phyloP scores from a whole-genome alignment of 2,329 filamentous ascomycete genomes.

The Fusarium humuli region DNA sequence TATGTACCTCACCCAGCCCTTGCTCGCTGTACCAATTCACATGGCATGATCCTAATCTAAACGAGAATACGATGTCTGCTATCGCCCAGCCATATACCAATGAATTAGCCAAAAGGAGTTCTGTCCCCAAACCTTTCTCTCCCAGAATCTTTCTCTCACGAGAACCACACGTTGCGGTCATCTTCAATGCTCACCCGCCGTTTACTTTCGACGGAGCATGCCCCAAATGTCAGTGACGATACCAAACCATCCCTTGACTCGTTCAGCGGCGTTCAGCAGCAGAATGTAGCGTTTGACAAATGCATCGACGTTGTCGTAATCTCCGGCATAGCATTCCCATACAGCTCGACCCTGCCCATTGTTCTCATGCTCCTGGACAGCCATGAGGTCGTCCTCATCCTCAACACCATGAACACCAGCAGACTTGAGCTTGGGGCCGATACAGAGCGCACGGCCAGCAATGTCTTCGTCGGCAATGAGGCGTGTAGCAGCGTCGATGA shows the following conservation, averaged over 20 bases:
- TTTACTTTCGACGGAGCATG: slow-evolving; percentile 41
- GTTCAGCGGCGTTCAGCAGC: slow-evolving; percentile 64
- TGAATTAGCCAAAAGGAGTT: not conserved
- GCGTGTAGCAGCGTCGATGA: slow-evolving; percentile 72
- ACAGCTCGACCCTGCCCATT: slow-evolving; percentile 58
- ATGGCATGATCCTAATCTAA: not conserved
- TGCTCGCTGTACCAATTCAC: not conserved
- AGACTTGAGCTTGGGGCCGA: slow-evolving; percentile 65
- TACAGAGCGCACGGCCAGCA: slow-evolving; percentile 66
- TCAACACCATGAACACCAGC: slow-evolving; percentile 43
- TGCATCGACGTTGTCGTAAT: slow-evolving; percentile 66
- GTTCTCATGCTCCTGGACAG: slow-evolving; percentile 50
- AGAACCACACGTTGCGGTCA: not conserved
- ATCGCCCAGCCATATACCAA: not conserved
- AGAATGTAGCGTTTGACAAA: slow-evolving; percentile 66
- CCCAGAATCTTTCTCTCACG: not conserved
- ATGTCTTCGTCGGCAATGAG: slow-evolving; percentile 69
- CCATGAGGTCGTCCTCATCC: slow-evolving; percentile 49
- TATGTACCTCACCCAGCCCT: not conserved
- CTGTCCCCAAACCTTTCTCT: not conserved
- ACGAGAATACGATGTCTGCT: not conserved
- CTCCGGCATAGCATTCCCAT: slow-evolving; percentile 72
- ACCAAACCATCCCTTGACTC: slow-evolving; percentile 65
- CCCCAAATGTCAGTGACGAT: slow-evolving; percentile 51
- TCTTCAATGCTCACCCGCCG: not conserved